Percentiles rank a stretch among this genome's conserved stretches.
phyloP scores from a whole-genome alignment of 2,329 filamentous ascomycete genomes.

The Penicillium frequentans region DNA sequence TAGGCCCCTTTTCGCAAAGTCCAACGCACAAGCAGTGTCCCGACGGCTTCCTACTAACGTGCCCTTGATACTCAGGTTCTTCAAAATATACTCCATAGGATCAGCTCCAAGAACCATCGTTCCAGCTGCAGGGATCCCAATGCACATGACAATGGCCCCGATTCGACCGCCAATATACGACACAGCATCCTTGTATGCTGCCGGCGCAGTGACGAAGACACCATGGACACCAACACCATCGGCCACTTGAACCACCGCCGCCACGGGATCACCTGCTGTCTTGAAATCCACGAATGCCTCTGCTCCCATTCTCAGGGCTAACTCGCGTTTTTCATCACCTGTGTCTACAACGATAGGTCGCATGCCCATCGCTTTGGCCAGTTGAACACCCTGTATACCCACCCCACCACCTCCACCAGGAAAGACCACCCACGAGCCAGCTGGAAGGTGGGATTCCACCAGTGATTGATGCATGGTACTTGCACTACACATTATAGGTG shows the following conservation, averaged over 20 bases:
- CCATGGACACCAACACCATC: conserved; percentile 51
- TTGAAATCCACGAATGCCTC: conserved; percentile 60
- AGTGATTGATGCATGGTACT: conserved; percentile 60
- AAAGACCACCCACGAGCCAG: conserved; percentile 53
- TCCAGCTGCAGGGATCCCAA: conserved; percentile 37
- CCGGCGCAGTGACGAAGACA: conserved; percentile 42
- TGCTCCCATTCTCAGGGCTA: conserved; percentile 53
- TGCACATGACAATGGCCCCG: conserved; percentile 55
- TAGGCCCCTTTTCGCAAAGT: conserved; percentile 51
- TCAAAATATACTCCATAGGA: conserved; percentile 26
- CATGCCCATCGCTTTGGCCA: conserved; percentile 58
- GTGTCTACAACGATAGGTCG: conserved; percentile 58
- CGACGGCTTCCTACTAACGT: conserved; percentile 32
- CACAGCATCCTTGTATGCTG: conserved; percentile 44
- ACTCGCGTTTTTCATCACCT: conserved; percentile 47
- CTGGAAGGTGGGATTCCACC: conserved; percentile 50
- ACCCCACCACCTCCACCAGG: conserved; percentile 53
- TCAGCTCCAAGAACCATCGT: conserved; percentile 25
- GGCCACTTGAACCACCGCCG: conserved; percentile 48
- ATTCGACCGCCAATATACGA: conserved; percentile 42
- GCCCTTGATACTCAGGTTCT: conserved; percentile 28
- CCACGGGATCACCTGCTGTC: conserved; percentile 33
- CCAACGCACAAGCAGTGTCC: conserved; percentile 36
- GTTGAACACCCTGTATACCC: conserved; percentile 58
- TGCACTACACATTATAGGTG: conserved; percentile 61